Base-by-base conservation (phyloP, 805 yeast species). In the Deakozyma indianensis region DNA sequence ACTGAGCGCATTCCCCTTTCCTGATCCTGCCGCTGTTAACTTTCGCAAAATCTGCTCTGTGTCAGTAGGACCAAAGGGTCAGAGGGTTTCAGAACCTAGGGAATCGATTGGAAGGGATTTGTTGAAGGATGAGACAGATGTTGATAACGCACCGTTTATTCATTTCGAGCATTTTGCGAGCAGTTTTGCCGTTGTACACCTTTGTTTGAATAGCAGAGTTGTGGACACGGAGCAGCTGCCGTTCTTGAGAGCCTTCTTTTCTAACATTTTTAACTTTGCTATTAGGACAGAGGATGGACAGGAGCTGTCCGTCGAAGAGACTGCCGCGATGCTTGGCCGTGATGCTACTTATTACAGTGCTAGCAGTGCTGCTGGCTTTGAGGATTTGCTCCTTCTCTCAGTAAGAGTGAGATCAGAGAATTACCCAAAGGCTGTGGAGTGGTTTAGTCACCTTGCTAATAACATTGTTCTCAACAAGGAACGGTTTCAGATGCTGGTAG, bases 161-260 rank as follows among this genome's bases (percentile, higher is more conserved):
- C 92, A 86, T 57, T 71, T 83, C 53, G 96, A 92, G 61, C 75
- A 80, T 51, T 80, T 75, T 56, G 73, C 78, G 45, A 83, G 96
- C 1, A 79, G 83, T 55, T 92, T 90, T 58, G 75, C 84, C 28
- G 76, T 82, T 14, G 68, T 87, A 20, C 75, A 78, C 47, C 58
- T 85, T 32, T 60, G 80, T 29, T 59, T 83, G 56, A 74, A 80
- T 7, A 74, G 84, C 1, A 70, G 65, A 41, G 68, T 55, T 41
- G 67, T 77, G 21, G 80, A 73, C 43, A 65, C 70, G 22, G 56
- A 64, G 1, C 64, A 80, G 15, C 65, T 87, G 45, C 81, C 83
- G 2, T 79, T 81, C 48, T 67, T 84, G 50, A 77, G 78, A 20
- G 59, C 74, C 7, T 58, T 88, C 7, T 68, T 79, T 47, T 75